Evolutionary conservation across 2,329 filamentous ascomycete genomes (phyloP).

Genomic region (Bipolaris bicolor): DNA sequence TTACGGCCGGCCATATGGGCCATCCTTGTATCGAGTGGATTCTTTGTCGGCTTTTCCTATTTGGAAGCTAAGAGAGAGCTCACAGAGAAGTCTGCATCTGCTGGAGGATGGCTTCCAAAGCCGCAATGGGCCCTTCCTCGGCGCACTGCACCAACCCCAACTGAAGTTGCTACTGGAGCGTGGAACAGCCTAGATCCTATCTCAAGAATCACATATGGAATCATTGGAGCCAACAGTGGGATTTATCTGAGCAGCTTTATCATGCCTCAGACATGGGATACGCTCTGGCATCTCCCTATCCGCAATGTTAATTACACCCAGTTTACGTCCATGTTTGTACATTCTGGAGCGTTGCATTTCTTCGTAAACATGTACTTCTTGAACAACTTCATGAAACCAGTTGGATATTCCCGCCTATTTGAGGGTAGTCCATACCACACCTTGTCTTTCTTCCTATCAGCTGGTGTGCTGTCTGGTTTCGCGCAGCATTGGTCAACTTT

Average conservation of each 20-base stretch:
- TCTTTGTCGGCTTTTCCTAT: slow-evolving; percentile 38
- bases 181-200: slow-evolving; percentile 37
- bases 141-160: slow-evolving; percentile 32
- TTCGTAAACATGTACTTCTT: slow-evolving; percentile 29
- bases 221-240: slow-evolving; percentile 37
- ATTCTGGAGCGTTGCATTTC: slow-evolving; percentile 25
- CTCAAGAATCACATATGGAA: slow-evolving; percentile 33
- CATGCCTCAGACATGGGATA: slow-evolving; percentile 30
- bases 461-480: slow-evolving; percentile 39
- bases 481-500: slow-evolving; percentile 39
- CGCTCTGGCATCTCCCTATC: slow-evolving; percentile 42
- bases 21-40: slow-evolving; percentile 33
- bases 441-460: slow-evolving; percentile 39
- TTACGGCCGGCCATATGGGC: slow-evolving; percentile 41
- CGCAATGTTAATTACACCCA: slow-evolving; percentile 39
- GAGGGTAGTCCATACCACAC: slow-evolving; percentile 40
- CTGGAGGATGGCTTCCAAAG: slow-evolving; percentile 22
- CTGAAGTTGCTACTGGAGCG: slow-evolving; percentile 32
- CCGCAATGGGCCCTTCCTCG: slow-evolving; percentile 24
- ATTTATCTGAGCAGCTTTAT: slow-evolving; percentile 37
- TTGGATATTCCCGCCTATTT: slow-evolving; percentile 39
- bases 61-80: slow-evolving; percentile 37
- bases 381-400: slow-evolving; percentile 40
- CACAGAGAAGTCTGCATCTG: slow-evolving; percentile 18
- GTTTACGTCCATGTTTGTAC: slow-evolving; percentile 39